phyloP scores from a whole-genome alignment of 1,284 basidiomycete species.

The Sanghuangporus sanghuang region DNA sequence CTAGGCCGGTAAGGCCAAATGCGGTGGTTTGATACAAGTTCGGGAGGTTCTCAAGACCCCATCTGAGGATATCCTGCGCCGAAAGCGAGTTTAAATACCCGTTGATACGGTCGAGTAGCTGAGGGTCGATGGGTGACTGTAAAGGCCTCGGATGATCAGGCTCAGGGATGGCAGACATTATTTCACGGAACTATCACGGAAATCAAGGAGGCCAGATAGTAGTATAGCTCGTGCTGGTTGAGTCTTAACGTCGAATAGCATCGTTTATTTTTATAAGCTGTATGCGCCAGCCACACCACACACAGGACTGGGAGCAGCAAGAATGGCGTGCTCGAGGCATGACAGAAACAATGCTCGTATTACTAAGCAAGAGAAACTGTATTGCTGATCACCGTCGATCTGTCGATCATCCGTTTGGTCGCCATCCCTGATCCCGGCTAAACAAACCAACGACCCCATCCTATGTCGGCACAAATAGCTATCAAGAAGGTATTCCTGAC shows the following conservation, averaged over 20 bases:
- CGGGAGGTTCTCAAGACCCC: constrained; percentile 80
- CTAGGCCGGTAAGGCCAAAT: constrained; percentile 89
- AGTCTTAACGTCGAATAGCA: not conserved
- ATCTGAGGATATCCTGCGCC: constrained; percentile 79
- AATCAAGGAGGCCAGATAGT: not conserved
- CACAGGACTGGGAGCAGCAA: not conserved
- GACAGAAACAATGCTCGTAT: not conserved
- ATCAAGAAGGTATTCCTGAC: constrained; percentile 4
- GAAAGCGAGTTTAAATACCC: constrained; percentile 60
- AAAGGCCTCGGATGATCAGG: constrained; percentile 37
- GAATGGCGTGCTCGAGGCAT: not conserved
- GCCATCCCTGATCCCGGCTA: not conserved
- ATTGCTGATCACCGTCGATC: not conserved
- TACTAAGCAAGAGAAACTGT: not conserved
- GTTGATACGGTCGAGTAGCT: constrained; percentile 69
- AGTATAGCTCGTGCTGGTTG: too few relatives aligned
- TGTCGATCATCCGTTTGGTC: not conserved
- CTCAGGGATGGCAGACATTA: not conserved
- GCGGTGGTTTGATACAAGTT: constrained; percentile 87
- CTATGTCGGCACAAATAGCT: constrained; percentile 1
- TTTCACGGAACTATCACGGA: not conserved
- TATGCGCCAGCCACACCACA: not conserved
- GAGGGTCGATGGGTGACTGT: constrained; percentile 57
- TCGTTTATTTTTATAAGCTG: not conserved
- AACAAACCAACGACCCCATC: not conserved